Base-by-base conservation (phyloP, 257 asterid genomes). In the Coffea eugenioides region DNA sequence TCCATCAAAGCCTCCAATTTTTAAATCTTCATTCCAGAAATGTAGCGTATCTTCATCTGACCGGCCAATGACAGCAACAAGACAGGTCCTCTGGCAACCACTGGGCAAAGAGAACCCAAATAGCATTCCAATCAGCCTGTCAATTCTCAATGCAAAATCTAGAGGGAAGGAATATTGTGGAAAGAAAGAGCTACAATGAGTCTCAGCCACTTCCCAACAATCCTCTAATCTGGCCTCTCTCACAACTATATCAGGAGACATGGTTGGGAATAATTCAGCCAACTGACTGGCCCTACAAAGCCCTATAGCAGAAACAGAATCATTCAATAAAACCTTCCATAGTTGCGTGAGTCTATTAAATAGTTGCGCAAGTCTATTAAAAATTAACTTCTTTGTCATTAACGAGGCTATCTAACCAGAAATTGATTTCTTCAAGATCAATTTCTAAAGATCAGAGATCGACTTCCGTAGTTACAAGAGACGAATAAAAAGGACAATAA, bases 201-300 rank as follows among this genome's bases (percentile, higher is more conserved):
- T 95, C 86, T 95, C 99, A 7, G 95, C 97, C 18, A 95, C 96
- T 89, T 93, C 98, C 99, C 99, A 95, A 86, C 93, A 93, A 88
- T 95, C 99, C 81, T 95, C 99, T 80, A 92, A 80, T 85, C 96
- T 90, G 48, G 97, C 99, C 83, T 95, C 97, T 75, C 98, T 93
- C 72, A 95, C 93, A 23, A 90, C 87, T 39, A 95, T 83, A 67
- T 91, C 97, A 0, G 98, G 98, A 23, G 94, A 92, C 70, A 86
- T 36, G 34, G 93, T 76, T 34, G 97, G 90, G 80, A 91, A 93
- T 66, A 95, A 74, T 46, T 91, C 97, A 21, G 93, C 97, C 78
- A 93, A 81, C 81, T 93, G 97, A 82, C 97, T 93, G 52, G 97
- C 98, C 85, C 86, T 85, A 82, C 96, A 91, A 62, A 81, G 69